Base-by-base conservation (phyloP, 768 basidiomycete genomes). In the Hebeloma cylindrosporum region DNA sequence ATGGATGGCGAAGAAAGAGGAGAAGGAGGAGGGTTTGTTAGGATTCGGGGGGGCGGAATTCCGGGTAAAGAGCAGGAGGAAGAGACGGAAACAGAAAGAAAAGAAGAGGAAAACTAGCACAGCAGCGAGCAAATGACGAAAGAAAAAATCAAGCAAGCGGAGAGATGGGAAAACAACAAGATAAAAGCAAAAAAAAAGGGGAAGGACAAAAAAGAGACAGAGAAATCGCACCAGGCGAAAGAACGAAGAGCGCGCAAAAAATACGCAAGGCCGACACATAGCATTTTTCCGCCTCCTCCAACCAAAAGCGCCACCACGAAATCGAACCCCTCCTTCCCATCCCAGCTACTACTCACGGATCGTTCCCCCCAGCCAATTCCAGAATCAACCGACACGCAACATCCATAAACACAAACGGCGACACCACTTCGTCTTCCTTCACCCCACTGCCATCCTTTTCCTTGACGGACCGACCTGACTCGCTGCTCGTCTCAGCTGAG, bases 341-440 rank as follows among this genome's bases (percentile, higher is more conserved):
- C 2, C n/a, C 21, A 28, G 33, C 37, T 8, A 27, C 25, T 4
- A 8, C 38, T n/a, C 23, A 47, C 46, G n/a, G n/a, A 53, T 70
- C 70, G 13, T 69, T 63, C 7, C 68, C 73, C 35, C 88, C 88
- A 18, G 94, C 95, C 53, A 98, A 75, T 71, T 97, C 93, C 36
- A 96, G 77, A 57, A 98, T 98, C 58, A 98, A 74, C 54, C 85
- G 73, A 63, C 93, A 96, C 4, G 96, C 92, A 22, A 94, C 83
- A 64, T 99, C 95, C 80, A 98, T 87, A 66, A 99, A 99, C 49
- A 96, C 80, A 66, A 92, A 98, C 8, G 96, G 96, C 40, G 82
- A 83, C 18, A 87, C 76, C 14, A 88, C 74, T 43, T 83, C 84
- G 57, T 87, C 84, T 41, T 85, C 76, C 57, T 61, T 65, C 6